phyloP scores from a whole-genome alignment of 2,329 filamentous ascomycete genomes.

The Cryphonectria nitschkei region DNA sequence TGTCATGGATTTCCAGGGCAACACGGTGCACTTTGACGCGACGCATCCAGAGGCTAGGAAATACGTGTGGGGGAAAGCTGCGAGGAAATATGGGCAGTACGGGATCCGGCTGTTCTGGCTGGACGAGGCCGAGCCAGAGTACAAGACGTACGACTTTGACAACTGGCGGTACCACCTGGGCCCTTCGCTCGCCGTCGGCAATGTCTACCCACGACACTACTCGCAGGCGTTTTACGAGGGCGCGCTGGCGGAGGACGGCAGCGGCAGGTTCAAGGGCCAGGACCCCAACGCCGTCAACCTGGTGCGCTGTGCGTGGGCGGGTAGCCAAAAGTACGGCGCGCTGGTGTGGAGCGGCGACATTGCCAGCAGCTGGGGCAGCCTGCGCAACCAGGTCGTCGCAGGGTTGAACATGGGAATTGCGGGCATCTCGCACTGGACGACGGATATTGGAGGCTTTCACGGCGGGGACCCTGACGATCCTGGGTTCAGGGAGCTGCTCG shows the following conservation, averaged over 20 bases:
- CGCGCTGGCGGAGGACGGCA: conserved; percentile 46
- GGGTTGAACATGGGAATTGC: conserved; percentile 68
- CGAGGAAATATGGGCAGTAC: conserved; percentile 63
- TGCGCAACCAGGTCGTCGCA: conserved; percentile 64
- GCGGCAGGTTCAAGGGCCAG: conserved; percentile 23
- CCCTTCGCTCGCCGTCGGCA: conserved; percentile 55
- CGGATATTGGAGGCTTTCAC: conserved; percentile 72
- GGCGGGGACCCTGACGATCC: conserved; percentile 61
- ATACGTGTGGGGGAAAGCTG: conserved; percentile 63
- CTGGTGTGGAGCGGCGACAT: conserved; percentile 72
- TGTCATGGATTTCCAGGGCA: conserved; percentile 61
- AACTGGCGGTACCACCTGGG: conserved; percentile 65
- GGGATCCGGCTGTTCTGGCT: conserved; percentile 71
- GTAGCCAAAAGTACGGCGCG: conserved; percentile 65
- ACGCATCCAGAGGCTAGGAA: conserved; percentile 63
- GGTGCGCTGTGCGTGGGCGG: conserved; percentile 53
- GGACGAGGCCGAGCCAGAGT: conserved; percentile 71
- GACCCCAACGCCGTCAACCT: conserved; percentile 58
- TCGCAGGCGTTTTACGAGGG: conserved; percentile 64
- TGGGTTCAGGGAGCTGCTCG: conserved; percentile 64
- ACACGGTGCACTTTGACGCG: conserved; percentile 64
- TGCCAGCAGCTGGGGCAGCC: conserved; percentile 63
- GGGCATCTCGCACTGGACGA: conserved; percentile 71
- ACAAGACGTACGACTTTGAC: conserved; percentile 67
- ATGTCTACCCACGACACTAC: conserved; percentile 63